Conservation (phyloP, 208 protist species). For the Wallacemonas rigidus region DNA sequence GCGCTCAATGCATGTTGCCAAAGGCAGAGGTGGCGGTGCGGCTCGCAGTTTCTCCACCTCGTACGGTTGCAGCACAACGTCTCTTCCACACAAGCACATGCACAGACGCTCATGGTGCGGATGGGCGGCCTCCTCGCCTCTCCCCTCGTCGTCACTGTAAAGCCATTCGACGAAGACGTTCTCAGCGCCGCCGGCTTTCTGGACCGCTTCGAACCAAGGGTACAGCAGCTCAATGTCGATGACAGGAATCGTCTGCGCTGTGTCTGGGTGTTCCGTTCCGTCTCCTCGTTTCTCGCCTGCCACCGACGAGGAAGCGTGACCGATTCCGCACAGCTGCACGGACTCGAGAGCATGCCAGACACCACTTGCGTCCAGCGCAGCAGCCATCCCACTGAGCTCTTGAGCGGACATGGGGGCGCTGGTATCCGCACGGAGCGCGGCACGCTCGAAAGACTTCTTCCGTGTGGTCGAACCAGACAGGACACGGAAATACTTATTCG, state of each 20-base stretch:
- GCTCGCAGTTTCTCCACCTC: not conserved
- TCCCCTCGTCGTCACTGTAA: not conserved
- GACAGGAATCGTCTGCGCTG: constrained; percentile 20
- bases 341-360: constrained; percentile 40
- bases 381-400: not conserved
- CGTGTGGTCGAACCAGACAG: not conserved
- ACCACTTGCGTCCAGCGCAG: constrained; percentile 41
- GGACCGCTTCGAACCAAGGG: constrained; percentile 44
- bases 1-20: constrained; percentile 44
- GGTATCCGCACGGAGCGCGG: too few species aligned
- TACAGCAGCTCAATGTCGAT: constrained; percentile 70
- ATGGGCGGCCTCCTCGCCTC: not conserved
- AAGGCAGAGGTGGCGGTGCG: constrained; percentile 30
- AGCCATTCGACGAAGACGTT: constrained; percentile 17
- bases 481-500: constrained; percentile 52
- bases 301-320: too few species aligned
- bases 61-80: not conserved
- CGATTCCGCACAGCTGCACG: constrained; percentile 50
- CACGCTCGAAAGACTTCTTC: not conserved
- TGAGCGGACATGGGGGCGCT: not conserved
- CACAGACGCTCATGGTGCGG: too few species aligned
- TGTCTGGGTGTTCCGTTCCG: too few species aligned
- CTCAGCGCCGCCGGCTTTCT: constrained; percentile 18
- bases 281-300: too few species aligned
- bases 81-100: not conserved